These are phyloP conservation scores for Panus rudis DNA, from an alignment of 768 basidiomycete species.

Conservation along the genomic window DNA sequence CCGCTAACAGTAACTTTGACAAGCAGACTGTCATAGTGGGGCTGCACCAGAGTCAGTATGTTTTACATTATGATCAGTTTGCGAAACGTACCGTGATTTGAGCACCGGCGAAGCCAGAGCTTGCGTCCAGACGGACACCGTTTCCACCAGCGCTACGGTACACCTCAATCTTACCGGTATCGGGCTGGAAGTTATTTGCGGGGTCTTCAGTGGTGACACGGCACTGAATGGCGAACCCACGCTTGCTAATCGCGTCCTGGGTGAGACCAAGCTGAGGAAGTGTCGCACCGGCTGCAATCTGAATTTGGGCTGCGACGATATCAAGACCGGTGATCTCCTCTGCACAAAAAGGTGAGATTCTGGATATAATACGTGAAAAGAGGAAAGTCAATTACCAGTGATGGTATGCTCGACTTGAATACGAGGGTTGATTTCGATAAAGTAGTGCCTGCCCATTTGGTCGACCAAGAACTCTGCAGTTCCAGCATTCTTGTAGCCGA, in stretches of 20 bases:
- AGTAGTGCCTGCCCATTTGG: slow-evolving; percentile 93
- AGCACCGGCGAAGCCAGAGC: slow-evolving; percentile 96
- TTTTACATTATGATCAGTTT: background rate
- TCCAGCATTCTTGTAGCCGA: slow-evolving; percentile 94
- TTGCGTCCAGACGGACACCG: slow-evolving; percentile 93
- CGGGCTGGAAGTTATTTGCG: slow-evolving; percentile 88
- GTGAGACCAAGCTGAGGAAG: slow-evolving; percentile 92
- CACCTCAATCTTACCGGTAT: slow-evolving; percentile 98
- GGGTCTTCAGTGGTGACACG: slow-evolving; percentile 98
- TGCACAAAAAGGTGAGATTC: slow-evolving; percentile 23
- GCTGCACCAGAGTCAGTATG: slow-evolving; percentile 36
- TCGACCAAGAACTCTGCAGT: slow-evolving; percentile 99
- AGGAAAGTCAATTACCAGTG: slow-evolving; percentile 53
- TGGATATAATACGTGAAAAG: slow-evolving; percentile 1
- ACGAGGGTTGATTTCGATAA: slow-evolving; percentile 99
- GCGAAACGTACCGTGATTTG: slow-evolving; percentile 77
- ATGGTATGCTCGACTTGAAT: slow-evolving; percentile 99
- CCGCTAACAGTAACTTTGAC: slow-evolving; percentile 96
- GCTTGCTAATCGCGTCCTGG: slow-evolving; percentile 92
- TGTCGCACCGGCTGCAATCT: slow-evolving; percentile 98
- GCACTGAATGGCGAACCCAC: slow-evolving; percentile 97
- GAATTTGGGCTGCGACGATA: slow-evolving; percentile 98
- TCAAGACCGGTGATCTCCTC: slow-evolving; percentile 99
- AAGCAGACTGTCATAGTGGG: slow-evolving; percentile 95
- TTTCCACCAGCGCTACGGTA: slow-evolving; percentile 99